Evolutionary conservation across 75 land plant species (phyloP).

Genomic region (Selaginella tamariscina): DNA sequence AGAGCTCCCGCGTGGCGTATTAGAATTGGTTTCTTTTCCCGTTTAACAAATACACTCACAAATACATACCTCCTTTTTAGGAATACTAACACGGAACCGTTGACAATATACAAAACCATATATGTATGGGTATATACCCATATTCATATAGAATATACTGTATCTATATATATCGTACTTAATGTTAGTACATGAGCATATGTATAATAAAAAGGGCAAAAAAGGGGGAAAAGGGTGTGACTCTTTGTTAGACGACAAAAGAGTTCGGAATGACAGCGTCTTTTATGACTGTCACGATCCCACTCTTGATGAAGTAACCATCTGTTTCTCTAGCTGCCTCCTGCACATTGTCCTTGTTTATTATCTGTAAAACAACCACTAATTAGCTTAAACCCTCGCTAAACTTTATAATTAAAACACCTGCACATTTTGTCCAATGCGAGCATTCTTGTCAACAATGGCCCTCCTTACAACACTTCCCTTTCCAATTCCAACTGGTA

Average conservation of each 20-base stretch:
- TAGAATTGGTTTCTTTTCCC: too few species aligned
- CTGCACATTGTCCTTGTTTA: conserved; percentile 85
- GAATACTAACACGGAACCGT: too few species aligned
- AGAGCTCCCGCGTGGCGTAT: too few species aligned
- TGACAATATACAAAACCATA: too few species aligned
- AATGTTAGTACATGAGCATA: too few species aligned
- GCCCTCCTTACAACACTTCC: conserved; percentile 85
- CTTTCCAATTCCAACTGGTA: conserved; percentile 93
- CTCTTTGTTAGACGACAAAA: conserved; percentile 59
- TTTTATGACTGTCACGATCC: conserved; percentile 94
- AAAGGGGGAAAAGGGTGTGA: too few species aligned
- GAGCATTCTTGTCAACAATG: conserved; percentile 97
- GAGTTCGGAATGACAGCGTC: conserved; percentile 93
- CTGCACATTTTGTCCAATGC: conserved; percentile 94
- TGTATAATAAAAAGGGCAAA: too few species aligned
- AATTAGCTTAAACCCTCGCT: not conserved
- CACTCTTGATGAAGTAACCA: conserved; percentile 98
- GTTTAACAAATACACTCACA: too few species aligned
- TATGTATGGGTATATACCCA: too few species aligned
- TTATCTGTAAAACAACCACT: conserved; percentile 44
- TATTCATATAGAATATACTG: too few species aligned
- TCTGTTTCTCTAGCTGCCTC: conserved; percentile 99
- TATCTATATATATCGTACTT: too few species aligned
- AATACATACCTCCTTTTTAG: too few species aligned
- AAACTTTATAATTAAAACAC: conserved; percentile 22